Evolutionary conservation across 139 green algal genomes (phyloP).

Genomic region (Choricystis sp.): DNA sequence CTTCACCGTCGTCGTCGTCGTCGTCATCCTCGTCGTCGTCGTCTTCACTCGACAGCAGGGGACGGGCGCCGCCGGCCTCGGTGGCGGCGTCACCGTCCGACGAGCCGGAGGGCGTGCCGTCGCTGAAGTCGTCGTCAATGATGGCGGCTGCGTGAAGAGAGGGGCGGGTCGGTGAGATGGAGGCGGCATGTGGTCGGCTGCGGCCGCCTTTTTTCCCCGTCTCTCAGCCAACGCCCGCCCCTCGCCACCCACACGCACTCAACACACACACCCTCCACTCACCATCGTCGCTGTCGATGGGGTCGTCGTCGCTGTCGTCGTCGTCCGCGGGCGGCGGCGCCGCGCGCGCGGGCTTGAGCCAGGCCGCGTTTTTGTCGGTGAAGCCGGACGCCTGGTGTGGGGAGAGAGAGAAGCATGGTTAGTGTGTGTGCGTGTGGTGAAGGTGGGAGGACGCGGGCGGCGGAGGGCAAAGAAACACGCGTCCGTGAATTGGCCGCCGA

Average conservation of each 20-base stretch:
- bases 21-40: conserved; percentile 15
- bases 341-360: conserved; percentile 44
- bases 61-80: background rate
- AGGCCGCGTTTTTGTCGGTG: conserved; percentile 49
- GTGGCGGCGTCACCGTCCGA: conserved; percentile 3
- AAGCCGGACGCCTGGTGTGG: conserved; percentile 36
- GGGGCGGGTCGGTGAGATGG: background rate
- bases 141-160: background rate
- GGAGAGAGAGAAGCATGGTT: too few relatives aligned
- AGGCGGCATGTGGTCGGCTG: background rate
- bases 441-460: too few relatives aligned
- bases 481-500: too few relatives aligned
- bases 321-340: background rate
- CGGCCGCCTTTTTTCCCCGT: background rate
- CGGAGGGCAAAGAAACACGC: too few relatives aligned
- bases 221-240: background rate
- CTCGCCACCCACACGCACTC: background rate
- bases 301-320: conserved; percentile 4
- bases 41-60: conserved; percentile 9
- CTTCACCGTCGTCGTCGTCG: conserved; percentile 3
- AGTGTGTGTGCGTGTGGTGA: too few relatives aligned
- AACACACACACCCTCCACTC: too few relatives aligned
- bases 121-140: conserved; percentile 11
- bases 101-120: background rate
- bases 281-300: conserved; percentile 2